Evolutionary conservation across 129 eudicot genomes (phyloP).

Genomic region (Glebionis coronaria): DNA sequence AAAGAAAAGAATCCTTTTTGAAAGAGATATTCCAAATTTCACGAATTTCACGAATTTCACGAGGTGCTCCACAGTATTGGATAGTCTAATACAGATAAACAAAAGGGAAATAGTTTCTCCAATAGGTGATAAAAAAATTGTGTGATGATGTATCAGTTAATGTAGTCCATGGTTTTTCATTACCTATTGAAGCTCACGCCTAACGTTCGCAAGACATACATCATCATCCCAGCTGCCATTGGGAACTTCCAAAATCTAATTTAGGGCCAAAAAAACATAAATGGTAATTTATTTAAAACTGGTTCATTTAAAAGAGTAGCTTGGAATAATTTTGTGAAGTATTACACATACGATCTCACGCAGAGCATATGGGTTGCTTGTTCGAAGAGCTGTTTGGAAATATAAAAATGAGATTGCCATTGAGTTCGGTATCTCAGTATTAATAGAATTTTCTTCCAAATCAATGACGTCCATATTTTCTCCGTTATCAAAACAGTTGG

Average conservation of each 20-base stretch:
- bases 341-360: slow-evolving; percentile 11
- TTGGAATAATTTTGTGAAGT: neutral
- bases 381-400: slow-evolving; percentile 7
- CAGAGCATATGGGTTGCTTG: slow-evolving; percentile 12
- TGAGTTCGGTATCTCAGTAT: slow-evolving; percentile 55
- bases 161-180: neutral
- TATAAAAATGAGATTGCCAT: slow-evolving; percentile 17
- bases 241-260: slow-evolving; percentile 83
- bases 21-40: slow-evolving; percentile 82
- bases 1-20: slow-evolving; percentile 72
- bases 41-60: slow-evolving; percentile 76
- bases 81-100: too few species aligned
- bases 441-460: slow-evolving; percentile 62
- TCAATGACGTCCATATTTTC: slow-evolving; percentile 75
- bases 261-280: neutral
- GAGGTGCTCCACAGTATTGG: too few species aligned
- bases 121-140: neutral
- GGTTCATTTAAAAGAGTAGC: neutral
- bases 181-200: slow-evolving; percentile 80
- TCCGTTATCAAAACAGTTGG: slow-evolving; percentile 8
- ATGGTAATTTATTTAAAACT: neutral
- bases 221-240: slow-evolving; percentile 65
- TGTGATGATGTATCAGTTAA: neutral
- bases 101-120: neutral
- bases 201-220: slow-evolving; percentile 79